Conservation (phyloP, 1,284 basidiomycete genomes). For the Ustilago vetiveriae region DNA sequence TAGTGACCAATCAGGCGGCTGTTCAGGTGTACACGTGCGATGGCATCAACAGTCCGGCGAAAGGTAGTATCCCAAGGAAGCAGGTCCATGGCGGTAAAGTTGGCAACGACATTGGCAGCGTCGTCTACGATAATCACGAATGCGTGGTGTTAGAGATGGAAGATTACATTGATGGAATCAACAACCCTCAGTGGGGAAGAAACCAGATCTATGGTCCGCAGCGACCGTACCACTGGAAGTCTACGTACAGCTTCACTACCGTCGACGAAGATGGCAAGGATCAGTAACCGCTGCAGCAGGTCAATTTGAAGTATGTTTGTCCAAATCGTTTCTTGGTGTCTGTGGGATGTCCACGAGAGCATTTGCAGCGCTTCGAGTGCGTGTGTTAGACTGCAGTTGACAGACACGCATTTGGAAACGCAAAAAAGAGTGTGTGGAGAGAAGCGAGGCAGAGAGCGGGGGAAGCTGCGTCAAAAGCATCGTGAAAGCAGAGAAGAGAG, state of each 20-base stretch:
- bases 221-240: conserved; percentile 56
- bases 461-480: too few species aligned
- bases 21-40: conserved; percentile 60
- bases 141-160: conserved; percentile 62
- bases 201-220: conserved; percentile 54
- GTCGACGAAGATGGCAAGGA: conserved; percentile 45
- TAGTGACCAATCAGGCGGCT: conserved; percentile 51
- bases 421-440: too few species aligned
- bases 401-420: too few species aligned
- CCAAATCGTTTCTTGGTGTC: too few species aligned
- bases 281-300: too few species aligned
- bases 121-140: conserved; percentile 55
- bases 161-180: conserved; percentile 61
- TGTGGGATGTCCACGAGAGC: too few species aligned
- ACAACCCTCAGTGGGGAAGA: conserved; percentile 53
- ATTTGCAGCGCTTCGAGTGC: too few species aligned
- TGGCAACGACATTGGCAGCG: conserved; percentile 25
- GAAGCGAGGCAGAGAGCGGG: too few species aligned
- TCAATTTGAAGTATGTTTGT: too few species aligned
- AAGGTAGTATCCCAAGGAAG: conserved; percentile 58
- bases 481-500: too few species aligned
- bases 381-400: too few species aligned
- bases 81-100: conserved; percentile 59
- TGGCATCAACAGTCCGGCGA: conserved; percentile 42
- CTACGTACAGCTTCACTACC: conserved; percentile 53